Percentiles rank a stretch among this genome's conserved stretches.
These are phyloP conservation scores for Dactylellina cionopaga DNA, from an alignment of 2,329 filamentous ascomycete species.

Conservation along the genomic window DNA sequence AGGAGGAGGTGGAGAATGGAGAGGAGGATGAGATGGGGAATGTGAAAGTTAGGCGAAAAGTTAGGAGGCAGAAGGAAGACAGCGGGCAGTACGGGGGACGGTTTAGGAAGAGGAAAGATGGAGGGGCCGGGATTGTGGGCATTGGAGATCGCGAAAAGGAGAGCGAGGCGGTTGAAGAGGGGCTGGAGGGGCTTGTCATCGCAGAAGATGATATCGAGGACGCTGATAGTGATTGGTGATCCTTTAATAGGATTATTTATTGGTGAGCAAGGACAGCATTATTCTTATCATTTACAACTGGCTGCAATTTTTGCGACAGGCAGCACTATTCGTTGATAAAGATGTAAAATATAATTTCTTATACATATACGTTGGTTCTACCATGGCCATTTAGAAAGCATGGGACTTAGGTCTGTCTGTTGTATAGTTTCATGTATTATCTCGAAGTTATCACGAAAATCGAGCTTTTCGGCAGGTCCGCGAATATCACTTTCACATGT, in stretches of 20 bases:
- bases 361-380: no score
- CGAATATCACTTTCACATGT: conserved; percentile 48
- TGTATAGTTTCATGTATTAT: neutral
- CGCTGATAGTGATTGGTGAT: conserved; percentile 59
- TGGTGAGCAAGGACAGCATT: neutral
- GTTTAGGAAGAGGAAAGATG: conserved; percentile 59
- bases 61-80: conserved; percentile 47
- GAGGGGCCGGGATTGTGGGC: conserved; percentile 56
- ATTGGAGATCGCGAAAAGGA: conserved; percentile 54
- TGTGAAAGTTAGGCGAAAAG: conserved; percentile 53
- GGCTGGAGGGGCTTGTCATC: conserved; percentile 73
- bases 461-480: conserved; percentile 39
- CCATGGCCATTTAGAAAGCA: no score
- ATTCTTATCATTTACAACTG: neutral
- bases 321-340: neutral
- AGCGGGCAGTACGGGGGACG: conserved; percentile 47
- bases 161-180: conserved; percentile 61
- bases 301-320: neutral
- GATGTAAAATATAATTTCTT: neutral
- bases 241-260: neutral
- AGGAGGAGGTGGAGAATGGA: conserved; percentile 63
- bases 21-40: conserved; percentile 54
- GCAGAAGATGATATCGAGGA: conserved; percentile 90
- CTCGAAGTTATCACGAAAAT: neutral
- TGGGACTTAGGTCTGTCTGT: no score